phyloP scores from a whole-genome alignment of 1,284 basidiomycete species.

The Papiliotrema fonsecae region DNA sequence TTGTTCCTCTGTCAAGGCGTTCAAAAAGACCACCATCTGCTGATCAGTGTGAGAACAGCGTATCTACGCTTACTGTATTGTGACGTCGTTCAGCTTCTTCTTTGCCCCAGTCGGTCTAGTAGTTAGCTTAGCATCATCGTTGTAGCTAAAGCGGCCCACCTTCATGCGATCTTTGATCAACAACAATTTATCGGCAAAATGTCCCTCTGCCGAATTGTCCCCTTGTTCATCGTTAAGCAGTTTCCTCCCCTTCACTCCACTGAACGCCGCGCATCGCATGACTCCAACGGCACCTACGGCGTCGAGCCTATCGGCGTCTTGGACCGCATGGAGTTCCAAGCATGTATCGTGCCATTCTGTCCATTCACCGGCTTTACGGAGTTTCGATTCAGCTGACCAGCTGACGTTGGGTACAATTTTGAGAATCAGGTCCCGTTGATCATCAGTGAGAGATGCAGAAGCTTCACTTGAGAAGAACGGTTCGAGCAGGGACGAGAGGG shows the following conservation, averaged over 20 bases:
- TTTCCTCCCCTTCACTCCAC: constrained; percentile 48
- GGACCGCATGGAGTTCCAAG: constrained; percentile 78
- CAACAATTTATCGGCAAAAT: constrained; percentile 83
- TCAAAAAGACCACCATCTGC: background rate
- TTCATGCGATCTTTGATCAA: constrained; percentile 70
- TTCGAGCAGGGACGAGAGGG: constrained; percentile 19
- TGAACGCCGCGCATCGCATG: constrained; percentile 79
- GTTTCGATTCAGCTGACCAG: constrained; percentile 76
- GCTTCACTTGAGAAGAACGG: constrained; percentile 22
- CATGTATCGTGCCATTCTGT: constrained; percentile 71
- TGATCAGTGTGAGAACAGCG: background rate
- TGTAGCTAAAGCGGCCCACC: constrained; percentile 16
- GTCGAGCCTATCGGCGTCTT: constrained; percentile 87
- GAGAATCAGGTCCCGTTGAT: constrained; percentile 32
- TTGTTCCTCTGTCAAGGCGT: no score
- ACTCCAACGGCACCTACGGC: constrained; percentile 88
- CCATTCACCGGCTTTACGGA: constrained; percentile 56
- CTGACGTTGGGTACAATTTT: constrained; percentile 74
- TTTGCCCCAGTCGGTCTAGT: constrained; percentile 60
- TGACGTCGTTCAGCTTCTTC: constrained; percentile 68
- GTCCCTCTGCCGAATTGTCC: constrained; percentile 64
- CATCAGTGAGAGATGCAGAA: constrained; percentile 2
- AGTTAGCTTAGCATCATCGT: background rate
- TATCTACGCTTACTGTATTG: constrained; percentile 57
- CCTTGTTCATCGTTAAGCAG: constrained; percentile 50